Evolutionary conservation across 2,329 filamentous ascomycete genomes (phyloP).

Genomic region (Colletotrichum cereale): DNA sequence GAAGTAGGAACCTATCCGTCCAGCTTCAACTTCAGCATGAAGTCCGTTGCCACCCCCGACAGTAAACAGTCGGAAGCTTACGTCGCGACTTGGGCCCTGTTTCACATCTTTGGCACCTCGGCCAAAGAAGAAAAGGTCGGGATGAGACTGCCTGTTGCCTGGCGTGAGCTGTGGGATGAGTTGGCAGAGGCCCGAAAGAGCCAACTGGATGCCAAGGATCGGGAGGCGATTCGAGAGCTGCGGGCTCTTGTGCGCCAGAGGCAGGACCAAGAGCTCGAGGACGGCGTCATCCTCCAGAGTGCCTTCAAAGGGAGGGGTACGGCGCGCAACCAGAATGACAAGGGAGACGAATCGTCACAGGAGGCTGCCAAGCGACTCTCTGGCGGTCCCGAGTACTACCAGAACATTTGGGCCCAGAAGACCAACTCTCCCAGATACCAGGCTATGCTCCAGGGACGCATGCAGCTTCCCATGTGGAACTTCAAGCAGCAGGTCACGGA

Average conservation of each 20-base stretch:
- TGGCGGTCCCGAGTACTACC: constrained; percentile 62
- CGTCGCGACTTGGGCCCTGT: constrained; percentile 84
- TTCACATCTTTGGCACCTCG: constrained; percentile 82
- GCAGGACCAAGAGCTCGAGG: constrained; percentile 76
- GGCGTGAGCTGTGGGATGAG: constrained; percentile 89
- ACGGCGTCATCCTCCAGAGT: constrained; percentile 81
- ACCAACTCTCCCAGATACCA: constrained; percentile 73
- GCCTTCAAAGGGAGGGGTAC: constrained; percentile 76
- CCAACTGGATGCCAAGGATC: constrained; percentile 77
- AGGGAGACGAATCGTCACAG: constrained; percentile 60
- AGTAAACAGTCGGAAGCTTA: constrained; percentile 87
- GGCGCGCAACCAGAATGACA: constrained; percentile 61
- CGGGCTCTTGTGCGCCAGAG: constrained; percentile 77
- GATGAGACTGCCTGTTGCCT: constrained; percentile 80
- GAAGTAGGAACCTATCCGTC: constrained; percentile 61
- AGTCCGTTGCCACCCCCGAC: constrained; percentile 78
- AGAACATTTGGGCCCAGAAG: constrained; percentile 72
- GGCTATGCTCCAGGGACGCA: constrained; percentile 81
- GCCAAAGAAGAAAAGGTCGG: constrained; percentile 88
- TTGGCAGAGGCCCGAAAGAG: constrained; percentile 78
- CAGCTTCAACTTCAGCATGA: constrained; percentile 79
- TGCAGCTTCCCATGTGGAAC: constrained; percentile 89
- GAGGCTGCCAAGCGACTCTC: constrained; percentile 57
- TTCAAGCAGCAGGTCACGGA: constrained; percentile 84
- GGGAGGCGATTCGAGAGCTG: constrained; percentile 74